Conservation (phyloP, 2,329 filamentous ascomycete genomes). For the Fusarium citri region DNA sequence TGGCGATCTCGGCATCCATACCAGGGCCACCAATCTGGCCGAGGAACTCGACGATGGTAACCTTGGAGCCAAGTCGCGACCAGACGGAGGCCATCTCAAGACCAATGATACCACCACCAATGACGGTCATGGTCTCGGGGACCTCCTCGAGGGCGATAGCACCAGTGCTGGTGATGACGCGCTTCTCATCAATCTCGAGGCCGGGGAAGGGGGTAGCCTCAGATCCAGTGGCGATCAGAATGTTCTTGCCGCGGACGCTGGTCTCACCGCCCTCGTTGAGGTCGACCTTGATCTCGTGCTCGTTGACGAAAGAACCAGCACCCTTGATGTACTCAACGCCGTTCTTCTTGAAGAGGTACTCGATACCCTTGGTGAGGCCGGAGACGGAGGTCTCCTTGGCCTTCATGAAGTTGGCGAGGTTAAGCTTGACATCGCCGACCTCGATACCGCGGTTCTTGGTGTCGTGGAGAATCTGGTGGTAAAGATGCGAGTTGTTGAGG, state of each 20-base stretch:
- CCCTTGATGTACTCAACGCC: slow-evolving; percentile 98
- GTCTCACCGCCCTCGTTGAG: slow-evolving; percentile 93
- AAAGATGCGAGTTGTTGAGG: slow-evolving; percentile 98
- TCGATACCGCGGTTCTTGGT: slow-evolving; percentile 97
- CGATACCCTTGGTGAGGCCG: slow-evolving; percentile 94
- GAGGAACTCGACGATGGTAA: slow-evolving; percentile 97
- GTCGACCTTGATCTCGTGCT: slow-evolving; percentile 91
- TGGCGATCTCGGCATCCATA: slow-evolving; percentile 95
- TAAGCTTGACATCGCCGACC: slow-evolving; percentile 96
- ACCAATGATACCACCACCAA: slow-evolving; percentile 98
- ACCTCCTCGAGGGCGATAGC: slow-evolving; percentile 90
- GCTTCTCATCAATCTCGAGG: slow-evolving; percentile 96
- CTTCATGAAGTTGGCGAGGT: slow-evolving; percentile 96
- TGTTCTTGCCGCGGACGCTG: slow-evolving; percentile 91
- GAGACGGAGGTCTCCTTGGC: slow-evolving; percentile 93
- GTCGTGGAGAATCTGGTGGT: slow-evolving; percentile 97
- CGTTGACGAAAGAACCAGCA: slow-evolving; percentile 84
- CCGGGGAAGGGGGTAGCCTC: slow-evolving; percentile 97
- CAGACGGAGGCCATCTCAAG: slow-evolving; percentile 99
- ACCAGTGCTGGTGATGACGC: slow-evolving; percentile 95
- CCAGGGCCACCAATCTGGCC: slow-evolving; percentile 96
- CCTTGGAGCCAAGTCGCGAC: slow-evolving; percentile 92
- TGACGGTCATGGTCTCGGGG: slow-evolving; percentile 96
- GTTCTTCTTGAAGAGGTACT: slow-evolving; percentile 99
- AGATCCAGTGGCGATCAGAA: slow-evolving; percentile 95